Percentiles rank a stretch among this genome's conserved stretches.
phyloP scores from a whole-genome alignment of 169 alveolate genomes.

The Plasmodium sp. region DNA sequence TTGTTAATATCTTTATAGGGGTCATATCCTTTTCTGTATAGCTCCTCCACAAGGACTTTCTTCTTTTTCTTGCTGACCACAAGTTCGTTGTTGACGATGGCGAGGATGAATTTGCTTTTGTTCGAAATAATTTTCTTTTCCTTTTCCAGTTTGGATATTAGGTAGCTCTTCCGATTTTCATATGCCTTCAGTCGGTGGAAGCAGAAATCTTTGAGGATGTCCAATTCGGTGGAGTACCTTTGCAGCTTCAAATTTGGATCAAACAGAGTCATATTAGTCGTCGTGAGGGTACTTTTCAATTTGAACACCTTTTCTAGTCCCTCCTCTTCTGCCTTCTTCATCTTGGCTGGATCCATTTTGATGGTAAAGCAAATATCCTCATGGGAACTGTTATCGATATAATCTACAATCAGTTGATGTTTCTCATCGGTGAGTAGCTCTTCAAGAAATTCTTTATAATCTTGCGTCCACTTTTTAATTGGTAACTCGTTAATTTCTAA shows the following conservation, averaged over 20 bases:
- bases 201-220: conserved; percentile 94
- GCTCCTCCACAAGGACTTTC: conserved; percentile 84
- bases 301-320: conserved; percentile 95
- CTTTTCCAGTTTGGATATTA: conserved; percentile 88
- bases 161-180: conserved; percentile 89
- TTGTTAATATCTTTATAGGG: conserved; percentile 87
- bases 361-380: conserved; percentile 89
- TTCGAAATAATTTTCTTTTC: conserved; percentile 88
- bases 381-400: conserved; percentile 90
- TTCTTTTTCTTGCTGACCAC: conserved; percentile 84
- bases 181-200: conserved; percentile 92
- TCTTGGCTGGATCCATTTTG: conserved; percentile 84
- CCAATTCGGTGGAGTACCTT: conserved; percentile 92
- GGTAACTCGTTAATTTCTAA: conserved; percentile 98
- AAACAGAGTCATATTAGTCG: conserved; percentile 96
- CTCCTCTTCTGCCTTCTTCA: conserved; percentile 81
- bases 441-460: conserved; percentile 95
- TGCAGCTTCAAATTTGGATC: conserved; percentile 92
- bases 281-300: conserved; percentile 89
- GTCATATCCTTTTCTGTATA: conserved; percentile 87
- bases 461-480: conserved; percentile 96
- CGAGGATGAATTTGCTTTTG: conserved; percentile 91
- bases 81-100: conserved; percentile 90
- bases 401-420: conserved; percentile 81
- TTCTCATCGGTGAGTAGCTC: conserved; percentile 78